Evolutionary conservation across 2,329 filamentous ascomycete genomes (phyloP), one percentile per base, ranked within the genome.

Genomic region (Penicillium sp.): DNA sequence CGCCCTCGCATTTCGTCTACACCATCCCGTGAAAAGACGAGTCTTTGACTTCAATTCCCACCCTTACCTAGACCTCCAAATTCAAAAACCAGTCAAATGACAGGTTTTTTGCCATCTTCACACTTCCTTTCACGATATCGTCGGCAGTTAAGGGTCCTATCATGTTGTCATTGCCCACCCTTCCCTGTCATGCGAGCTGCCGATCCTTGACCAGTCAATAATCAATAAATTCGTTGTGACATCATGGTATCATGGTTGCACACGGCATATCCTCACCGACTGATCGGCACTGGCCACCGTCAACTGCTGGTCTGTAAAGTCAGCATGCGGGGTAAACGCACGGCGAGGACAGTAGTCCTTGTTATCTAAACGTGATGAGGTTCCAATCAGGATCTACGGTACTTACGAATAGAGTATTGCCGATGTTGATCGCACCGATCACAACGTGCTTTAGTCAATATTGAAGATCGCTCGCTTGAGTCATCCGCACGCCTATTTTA

Each of bases 251-350:
- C 53, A 42, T 33, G 22, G 53, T 24, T 22, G n/a, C 22, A 44
- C 49, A 5, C 35, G 40, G 26, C 26, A 38, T 42, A 30, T 42
- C 30, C 53, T 64, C 63, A 64, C 63, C 60, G 65, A 65, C 60
- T 60, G 57, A 54, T 50, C 38, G 40, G 44, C 30, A 60, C 30
- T 62, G 42, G 59, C 57, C n/a, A 60, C 22, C 45, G n/a, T 33
- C 17, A 17, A 15, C 45, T 45, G 58, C 47, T 62, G 45, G 59
- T 3, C 55, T 22, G 62, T 40, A 37, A 30, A 53, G 56, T 40
- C 37, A 30, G 5, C 37, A 37, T 62, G 53, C 50, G 56, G 61
- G 63, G 63, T 60, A 24, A 38, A 15, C 22, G 1, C 19, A n/a
- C 15, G 19, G 24, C 24, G 45, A 42, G 44, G 0, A 56, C 22